These are phyloP conservation scores for Aciculoconidium aculeatum DNA, from an alignment of 805 yeast genomes.

Conservation along the genomic window DNA sequence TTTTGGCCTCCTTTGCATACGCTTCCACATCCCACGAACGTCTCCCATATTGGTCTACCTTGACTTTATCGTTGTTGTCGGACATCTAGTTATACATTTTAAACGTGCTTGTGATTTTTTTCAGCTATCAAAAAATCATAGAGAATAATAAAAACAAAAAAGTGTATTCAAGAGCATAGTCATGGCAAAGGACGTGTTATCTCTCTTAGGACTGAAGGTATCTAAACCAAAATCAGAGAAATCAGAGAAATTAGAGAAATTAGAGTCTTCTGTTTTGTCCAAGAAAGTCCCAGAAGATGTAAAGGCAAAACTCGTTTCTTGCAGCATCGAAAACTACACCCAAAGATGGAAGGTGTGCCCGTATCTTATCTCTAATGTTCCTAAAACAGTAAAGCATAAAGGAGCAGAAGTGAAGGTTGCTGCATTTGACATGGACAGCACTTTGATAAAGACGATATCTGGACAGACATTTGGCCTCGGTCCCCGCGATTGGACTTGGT, in stretches of 20 bases:
- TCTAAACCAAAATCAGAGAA: no score
- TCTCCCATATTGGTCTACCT: conserved; percentile 51
- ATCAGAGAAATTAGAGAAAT: no score
- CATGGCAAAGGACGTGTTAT: no score
- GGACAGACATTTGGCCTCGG: conserved; percentile 53
- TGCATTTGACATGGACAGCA: conserved; percentile 83
- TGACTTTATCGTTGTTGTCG: conserved; percentile 20
- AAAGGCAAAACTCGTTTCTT: no score
- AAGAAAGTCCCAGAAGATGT: conserved; percentile 2
- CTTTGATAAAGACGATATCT: conserved; percentile 62
- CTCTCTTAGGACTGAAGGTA: no score
- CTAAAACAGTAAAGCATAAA: background rate
- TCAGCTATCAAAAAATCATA: no score
- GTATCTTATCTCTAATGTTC: conserved; percentile 4
- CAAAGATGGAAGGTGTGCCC: conserved; percentile 4
- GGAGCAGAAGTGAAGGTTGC: conserved; percentile 38
- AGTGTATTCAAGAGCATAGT: no score
- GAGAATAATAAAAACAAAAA: no score
- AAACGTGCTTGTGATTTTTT: no score
- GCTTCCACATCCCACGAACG: conserved; percentile 69
- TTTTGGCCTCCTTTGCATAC: conserved; percentile 45
- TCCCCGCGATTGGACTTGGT: conserved; percentile 70
- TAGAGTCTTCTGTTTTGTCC: no score
- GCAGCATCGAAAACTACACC: conserved; percentile 1
- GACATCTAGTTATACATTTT: no score